Conservation (phyloP, 495 filamentous ascomycete genomes). For the Baudoinia panamericana region DNA sequence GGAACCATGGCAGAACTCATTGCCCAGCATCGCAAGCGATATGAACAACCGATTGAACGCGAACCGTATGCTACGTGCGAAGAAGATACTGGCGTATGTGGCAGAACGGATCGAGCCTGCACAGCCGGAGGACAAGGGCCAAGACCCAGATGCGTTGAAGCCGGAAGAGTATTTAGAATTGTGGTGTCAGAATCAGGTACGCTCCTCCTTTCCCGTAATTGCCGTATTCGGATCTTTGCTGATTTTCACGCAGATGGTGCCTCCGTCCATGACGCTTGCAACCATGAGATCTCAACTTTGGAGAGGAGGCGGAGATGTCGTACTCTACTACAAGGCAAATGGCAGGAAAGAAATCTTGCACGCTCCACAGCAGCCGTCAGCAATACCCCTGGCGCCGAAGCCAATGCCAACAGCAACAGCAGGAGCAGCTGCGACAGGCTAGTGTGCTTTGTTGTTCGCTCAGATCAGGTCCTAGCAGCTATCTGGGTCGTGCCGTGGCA, state of each 20-base stretch:
- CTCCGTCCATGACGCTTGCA: conserved; percentile 73
- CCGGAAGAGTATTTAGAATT: conserved; percentile 89
- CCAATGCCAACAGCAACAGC: background rate
- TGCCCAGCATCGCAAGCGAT: conserved; percentile 20
- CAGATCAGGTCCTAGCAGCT: no score
- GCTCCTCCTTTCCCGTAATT: conserved; percentile 20
- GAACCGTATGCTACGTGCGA: conserved; percentile 88
- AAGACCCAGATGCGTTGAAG: conserved; percentile 48
- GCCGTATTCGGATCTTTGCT: background rate
- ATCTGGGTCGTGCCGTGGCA: no score
- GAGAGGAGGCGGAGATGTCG: conserved; percentile 80
- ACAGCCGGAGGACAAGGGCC: conserved; percentile 31
- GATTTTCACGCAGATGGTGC: conserved; percentile 40
- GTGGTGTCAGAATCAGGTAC: conserved; percentile 82
- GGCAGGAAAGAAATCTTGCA: conserved; percentile 31
- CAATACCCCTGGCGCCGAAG: conserved; percentile 10
- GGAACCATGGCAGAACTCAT: conserved; percentile 39
- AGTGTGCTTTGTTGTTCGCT: no score
- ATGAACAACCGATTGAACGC: conserved; percentile 84
- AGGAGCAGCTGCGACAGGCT: no score
- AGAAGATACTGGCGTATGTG: conserved; percentile 88
- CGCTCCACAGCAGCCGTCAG: background rate
- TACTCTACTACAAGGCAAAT: conserved; percentile 83
- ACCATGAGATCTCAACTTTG: conserved; percentile 83
- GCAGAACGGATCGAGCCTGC: conserved; percentile 74